phyloP scores from a whole-genome alignment of 441 rosid species.

The Pelargonium fulgidum region DNA sequence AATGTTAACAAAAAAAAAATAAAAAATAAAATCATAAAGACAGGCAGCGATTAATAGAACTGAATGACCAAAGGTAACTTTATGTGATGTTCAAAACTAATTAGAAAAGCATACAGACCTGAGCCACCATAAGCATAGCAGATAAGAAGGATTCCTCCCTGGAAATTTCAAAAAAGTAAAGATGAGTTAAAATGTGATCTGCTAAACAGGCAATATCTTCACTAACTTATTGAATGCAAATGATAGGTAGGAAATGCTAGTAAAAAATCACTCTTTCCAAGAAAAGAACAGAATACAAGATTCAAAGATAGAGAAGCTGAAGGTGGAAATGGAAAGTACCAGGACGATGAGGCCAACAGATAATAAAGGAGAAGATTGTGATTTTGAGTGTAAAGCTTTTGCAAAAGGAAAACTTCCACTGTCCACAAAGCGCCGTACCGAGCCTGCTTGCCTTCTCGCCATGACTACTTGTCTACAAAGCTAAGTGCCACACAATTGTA shows the following conservation, averaged over 20 bases:
- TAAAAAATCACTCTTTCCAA: not conserved
- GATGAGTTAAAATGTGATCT: not conserved
- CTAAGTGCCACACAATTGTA: not conserved
- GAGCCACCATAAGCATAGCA: constrained; percentile 9
- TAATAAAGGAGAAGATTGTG: not conserved
- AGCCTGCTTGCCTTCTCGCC: constrained; percentile 4
- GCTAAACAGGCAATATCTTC: not conserved
- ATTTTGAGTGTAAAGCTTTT: not conserved
- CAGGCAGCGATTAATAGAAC: not conserved
- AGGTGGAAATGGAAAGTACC: not conserved
- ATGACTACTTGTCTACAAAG: not conserved
- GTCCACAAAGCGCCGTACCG: not conserved
- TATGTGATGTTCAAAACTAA: not conserved
- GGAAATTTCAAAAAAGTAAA: not conserved
- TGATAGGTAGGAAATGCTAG: too few species aligned
- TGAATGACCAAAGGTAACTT: not conserved
- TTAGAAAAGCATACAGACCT: not conserved
- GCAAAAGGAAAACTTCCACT: constrained; percentile 1
- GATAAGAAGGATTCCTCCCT: constrained; percentile 3
- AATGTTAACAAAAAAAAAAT: not conserved
- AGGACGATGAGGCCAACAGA: constrained; percentile 6
- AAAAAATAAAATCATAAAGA: not conserved
- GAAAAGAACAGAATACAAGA: not conserved
- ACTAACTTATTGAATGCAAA: too few species aligned
- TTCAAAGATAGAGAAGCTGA: not conserved